Base-by-base conservation (phyloP, 139 green algal genomes). In the Zygnema circumcarinatum region DNA sequence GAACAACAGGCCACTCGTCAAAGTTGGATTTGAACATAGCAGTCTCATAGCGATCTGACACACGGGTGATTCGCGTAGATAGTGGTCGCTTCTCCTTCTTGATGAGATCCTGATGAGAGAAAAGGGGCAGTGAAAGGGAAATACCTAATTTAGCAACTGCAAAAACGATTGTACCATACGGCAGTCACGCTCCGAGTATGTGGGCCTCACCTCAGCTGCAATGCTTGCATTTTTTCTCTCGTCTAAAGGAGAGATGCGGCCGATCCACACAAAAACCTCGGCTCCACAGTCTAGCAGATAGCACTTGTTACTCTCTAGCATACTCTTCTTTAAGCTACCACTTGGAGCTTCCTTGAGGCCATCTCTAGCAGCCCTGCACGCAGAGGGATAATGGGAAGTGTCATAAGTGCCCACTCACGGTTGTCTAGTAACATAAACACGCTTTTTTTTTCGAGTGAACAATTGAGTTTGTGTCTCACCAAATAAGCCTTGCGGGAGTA, bases 181-280 rank as follows among this genome's bases (percentile, higher is more conserved):
- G 1, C 32, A 32, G 36, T 32, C 67, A 75, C 32, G 36, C 67
- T 75, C 67, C 1, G 32, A 2, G 1, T 1, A 39, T 33, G 36
- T 33, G 67, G 32, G 29, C n/a, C 81, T 1, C 35, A 89, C 84
- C 84, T 89, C 84, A 29, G 79, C 84, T 32, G 75, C 47, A 31
- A 47, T 42, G 38, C 35, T 32, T 35, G 85, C 85, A 32, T 67
- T 39, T 36, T 38, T 32, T 35, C 85, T 47, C 16, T 90, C 79
- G 3, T 90, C 85, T 20, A 84, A 38, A 38, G 78, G 54, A 36
- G 79, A 90, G 16, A 83, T 53, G 38, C 62, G 56, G 42, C 85
- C 85, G 11, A 73, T 62, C 85, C 85, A 90, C 29, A 90, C 85
- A 41, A 74, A 88, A 32, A 90, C 38, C n/a, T 88, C 83, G 38